A percentile compares a stretch with the other conserved stretches of the same genome.
Evolutionary conservation across 495 filamentous ascomycete genomes (phyloP).

Genomic region (Penicillium ochrochloron): DNA sequence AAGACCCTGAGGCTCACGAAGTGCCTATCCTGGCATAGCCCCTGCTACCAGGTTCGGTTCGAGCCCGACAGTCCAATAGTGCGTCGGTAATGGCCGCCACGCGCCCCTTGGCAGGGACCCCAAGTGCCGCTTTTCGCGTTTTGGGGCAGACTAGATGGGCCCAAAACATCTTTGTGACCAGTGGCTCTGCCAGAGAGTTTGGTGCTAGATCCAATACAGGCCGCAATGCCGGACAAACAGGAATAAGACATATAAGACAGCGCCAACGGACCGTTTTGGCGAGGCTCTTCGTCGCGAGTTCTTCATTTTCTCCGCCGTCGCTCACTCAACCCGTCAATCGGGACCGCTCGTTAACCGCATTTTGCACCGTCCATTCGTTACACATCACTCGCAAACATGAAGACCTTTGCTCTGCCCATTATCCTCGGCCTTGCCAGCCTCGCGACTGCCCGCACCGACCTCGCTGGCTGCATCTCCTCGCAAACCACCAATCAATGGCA

Average conservation of each 20-base stretch:
- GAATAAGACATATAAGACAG: slow-evolving; percentile 12
- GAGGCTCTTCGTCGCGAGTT: background rate
- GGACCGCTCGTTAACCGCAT: slow-evolving; percentile 12
- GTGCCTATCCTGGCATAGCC: background rate
- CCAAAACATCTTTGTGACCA: background rate
- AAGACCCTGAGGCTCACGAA: slow-evolving; percentile 11
- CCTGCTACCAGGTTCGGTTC: background rate
- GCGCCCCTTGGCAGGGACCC: slow-evolving; percentile 18
- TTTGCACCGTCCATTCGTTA: slow-evolving; percentile 21
- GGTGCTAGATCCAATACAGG: slow-evolving; percentile 12
- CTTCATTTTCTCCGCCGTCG: slow-evolving; percentile 4
- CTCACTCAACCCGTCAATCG: slow-evolving; percentile 6
- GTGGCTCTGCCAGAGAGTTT: slow-evolving; percentile 12
- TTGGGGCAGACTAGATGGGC: slow-evolving; percentile 2
- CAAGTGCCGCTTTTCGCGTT: slow-evolving; percentile 1
- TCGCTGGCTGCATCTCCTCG: slow-evolving; percentile 37
- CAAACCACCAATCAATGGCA: slow-evolving; percentile 34
- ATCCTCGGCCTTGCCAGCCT: slow-evolving; percentile 29
- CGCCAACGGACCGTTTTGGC: background rate
- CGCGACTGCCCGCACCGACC: slow-evolving; percentile 34
- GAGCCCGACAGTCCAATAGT: slow-evolving; percentile 10
- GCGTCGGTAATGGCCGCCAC: slow-evolving; percentile 5
- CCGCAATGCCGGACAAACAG: slow-evolving; percentile 2
- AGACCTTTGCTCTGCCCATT: slow-evolving; percentile 24
- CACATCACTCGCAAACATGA: slow-evolving; percentile 30